These are phyloP conservation scores for Strigomonas culicis DNA, from an alignment of 208 protist genomes.

Conservation along the genomic window DNA sequence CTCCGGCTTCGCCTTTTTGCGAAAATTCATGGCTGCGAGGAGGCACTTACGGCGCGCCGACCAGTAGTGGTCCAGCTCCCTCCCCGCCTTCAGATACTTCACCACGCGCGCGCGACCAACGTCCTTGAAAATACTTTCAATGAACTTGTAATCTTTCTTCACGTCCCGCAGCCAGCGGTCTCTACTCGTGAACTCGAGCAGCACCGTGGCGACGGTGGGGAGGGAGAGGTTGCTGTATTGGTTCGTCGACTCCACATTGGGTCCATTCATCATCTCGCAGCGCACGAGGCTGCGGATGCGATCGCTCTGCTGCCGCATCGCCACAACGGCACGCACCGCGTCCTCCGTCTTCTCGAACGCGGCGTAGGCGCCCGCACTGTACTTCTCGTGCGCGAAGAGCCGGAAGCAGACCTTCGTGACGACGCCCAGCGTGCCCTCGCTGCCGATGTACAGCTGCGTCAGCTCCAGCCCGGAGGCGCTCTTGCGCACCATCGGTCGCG, in stretches of 20 bases:
- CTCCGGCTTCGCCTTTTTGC: slow-evolving; percentile 14
- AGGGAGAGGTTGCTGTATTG: slow-evolving; percentile 18
- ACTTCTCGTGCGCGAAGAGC: slow-evolving; percentile 21
- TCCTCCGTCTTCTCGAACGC: slow-evolving; percentile 23
- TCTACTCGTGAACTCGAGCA: slow-evolving; percentile 40
- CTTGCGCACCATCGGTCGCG: slow-evolving; percentile 10
- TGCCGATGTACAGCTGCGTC: slow-evolving; percentile 7
- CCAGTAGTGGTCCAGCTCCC: slow-evolving; percentile 18
- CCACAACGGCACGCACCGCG: slow-evolving; percentile 30
- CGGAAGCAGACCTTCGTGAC: slow-evolving; percentile 49
- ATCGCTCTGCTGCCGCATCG: slow-evolving; percentile 19
- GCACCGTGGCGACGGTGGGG: slow-evolving; percentile 27
- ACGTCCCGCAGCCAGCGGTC: slow-evolving; percentile 23
- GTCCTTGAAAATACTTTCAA: slow-evolving; percentile 17
- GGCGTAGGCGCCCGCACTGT: slow-evolving; percentile 21
- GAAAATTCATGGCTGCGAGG: slow-evolving; percentile 6
- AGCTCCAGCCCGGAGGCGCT: slow-evolving; percentile 2
- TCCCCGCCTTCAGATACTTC: slow-evolving; percentile 16
- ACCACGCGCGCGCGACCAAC: neutral
- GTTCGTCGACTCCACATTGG: slow-evolving; percentile 25
- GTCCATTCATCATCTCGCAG: slow-evolving; percentile 45
- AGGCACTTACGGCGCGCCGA: slow-evolving; percentile 20
- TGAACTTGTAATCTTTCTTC: slow-evolving; percentile 23
- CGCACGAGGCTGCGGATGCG: slow-evolving; percentile 30
- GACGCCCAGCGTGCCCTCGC: slow-evolving; percentile 60